phyloP scores from a whole-genome alignment of 1,284 basidiomycete genomes.

The Ustilago shanxiensis region DNA sequence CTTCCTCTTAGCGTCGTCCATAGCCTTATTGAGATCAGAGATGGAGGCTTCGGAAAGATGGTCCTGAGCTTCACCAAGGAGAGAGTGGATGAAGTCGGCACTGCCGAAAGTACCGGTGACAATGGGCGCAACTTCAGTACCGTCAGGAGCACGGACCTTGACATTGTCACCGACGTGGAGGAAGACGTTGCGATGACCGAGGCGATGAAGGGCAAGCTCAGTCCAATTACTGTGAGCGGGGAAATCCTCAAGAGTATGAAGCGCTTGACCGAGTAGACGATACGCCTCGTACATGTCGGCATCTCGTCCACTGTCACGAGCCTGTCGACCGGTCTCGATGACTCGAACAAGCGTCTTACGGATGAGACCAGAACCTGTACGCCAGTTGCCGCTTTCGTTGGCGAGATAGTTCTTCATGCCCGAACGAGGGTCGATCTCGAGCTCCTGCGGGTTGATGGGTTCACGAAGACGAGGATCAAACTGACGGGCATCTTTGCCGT shows the following conservation, averaged over 20 bases:
- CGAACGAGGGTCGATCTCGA: slow-evolving; percentile 85
- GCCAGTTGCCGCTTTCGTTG: slow-evolving; percentile 81
- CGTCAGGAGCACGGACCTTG: slow-evolving; percentile 81
- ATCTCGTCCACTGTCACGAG: slow-evolving; percentile 74
- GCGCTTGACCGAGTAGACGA: slow-evolving; percentile 65
- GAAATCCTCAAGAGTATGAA: slow-evolving; percentile 88
- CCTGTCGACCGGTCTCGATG: slow-evolving; percentile 75
- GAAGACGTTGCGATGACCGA: slow-evolving; percentile 85
- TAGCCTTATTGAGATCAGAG: slow-evolving; percentile 84
- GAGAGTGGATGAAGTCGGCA: slow-evolving; percentile 77
- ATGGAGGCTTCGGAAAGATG: slow-evolving; percentile 81
- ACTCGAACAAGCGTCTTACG: slow-evolving; percentile 82
- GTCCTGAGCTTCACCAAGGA: slow-evolving; percentile 75
- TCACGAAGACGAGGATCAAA: slow-evolving; percentile 83
- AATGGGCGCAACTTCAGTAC: slow-evolving; percentile 82
- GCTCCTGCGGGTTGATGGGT: slow-evolving; percentile 81
- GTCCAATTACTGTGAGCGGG: slow-evolving; percentile 79
- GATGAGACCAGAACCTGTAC: slow-evolving; percentile 87
- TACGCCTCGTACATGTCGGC: slow-evolving; percentile 80
- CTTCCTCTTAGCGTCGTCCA: slow-evolving; percentile 74
- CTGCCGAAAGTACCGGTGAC: slow-evolving; percentile 91
- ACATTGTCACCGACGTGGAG: slow-evolving; percentile 87
- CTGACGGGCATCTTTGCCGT: slow-evolving; percentile 81
- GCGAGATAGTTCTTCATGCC: slow-evolving; percentile 98
- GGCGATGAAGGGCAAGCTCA: slow-evolving; percentile 76